Percentiles rank a stretch among this genome's conserved stretches.
Conservation (phyloP, 352 stramenopile genomes). For the Phytopythium kandeliae region DNA sequence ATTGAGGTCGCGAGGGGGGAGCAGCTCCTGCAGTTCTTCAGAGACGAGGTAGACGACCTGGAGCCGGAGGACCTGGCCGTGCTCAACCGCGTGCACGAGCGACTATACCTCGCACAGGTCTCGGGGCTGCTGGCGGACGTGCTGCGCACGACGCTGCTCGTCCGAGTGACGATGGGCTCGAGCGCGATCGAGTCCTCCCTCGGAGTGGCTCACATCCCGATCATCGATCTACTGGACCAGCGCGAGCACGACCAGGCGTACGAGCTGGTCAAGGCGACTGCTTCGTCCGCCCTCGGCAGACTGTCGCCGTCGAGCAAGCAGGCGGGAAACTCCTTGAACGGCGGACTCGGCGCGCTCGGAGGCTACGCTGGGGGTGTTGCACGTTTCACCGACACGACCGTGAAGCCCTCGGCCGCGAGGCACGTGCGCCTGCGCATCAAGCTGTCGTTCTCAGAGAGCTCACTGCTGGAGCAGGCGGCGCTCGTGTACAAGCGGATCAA, state of each 20-base stretch:
- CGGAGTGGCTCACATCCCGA: constrained; percentile 48
- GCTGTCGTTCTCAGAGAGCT: constrained; percentile 51
- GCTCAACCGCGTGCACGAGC: constrained; percentile 43
- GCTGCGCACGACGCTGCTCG: constrained; percentile 42
- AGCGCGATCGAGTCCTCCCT: constrained; percentile 40
- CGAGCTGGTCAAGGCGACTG: constrained; percentile 30
- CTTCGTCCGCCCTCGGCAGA: background rate
- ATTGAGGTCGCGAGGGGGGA: constrained; percentile 35
- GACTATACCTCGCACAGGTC: constrained; percentile 49
- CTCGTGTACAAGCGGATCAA: constrained; percentile 60
- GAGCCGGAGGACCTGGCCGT: constrained; percentile 48
- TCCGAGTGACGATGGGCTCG: constrained; percentile 60
- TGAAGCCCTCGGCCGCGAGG: background rate
- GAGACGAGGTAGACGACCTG: constrained; percentile 60
- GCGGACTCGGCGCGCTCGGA: background rate
- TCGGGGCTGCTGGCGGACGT: constrained; percentile 54
- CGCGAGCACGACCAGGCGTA: constrained; percentile 54
- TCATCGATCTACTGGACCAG: constrained; percentile 67
- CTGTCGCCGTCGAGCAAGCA: background rate
- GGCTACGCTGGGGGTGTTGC: background rate
- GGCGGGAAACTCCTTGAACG: background rate
- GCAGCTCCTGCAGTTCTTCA: constrained; percentile 46
- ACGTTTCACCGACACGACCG: background rate
- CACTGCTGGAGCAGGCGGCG: constrained; percentile 61
- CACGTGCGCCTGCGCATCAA: constrained; percentile 35